Evolutionary conservation across 2,329 filamentous ascomycete species (phyloP), one percentile per base, ranked within the genome.

Genomic region (Diaporthe longicolla): DNA sequence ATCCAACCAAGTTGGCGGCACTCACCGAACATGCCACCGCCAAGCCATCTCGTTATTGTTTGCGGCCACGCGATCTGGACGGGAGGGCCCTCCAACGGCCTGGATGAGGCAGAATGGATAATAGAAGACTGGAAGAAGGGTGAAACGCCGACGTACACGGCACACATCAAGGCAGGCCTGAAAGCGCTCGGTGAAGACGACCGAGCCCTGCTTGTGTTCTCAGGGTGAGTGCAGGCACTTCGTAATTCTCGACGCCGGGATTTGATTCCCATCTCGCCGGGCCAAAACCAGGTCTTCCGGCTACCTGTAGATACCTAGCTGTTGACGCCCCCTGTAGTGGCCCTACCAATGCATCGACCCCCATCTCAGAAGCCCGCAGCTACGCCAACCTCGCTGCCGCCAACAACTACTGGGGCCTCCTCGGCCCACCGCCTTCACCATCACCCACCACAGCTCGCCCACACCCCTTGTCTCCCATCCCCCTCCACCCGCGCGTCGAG

Each of bases 51-150:
- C 15, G 90, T 97, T 69, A 84, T 97, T 63, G 93, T 97, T 68
- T 97, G 94, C 85, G 95, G 95, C 81, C 95, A 97, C 83, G 93
- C 91, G 37, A 94, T 96, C 73, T 97, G 93, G 87, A 83, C 87
- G 19, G 91, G 91, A 35, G 90, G 91, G 0, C 84, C 87, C 2
- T 82, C 83, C 1, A 82, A 82, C 1, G 91, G 91, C 45, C 76
- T 80, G 26, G 83, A 88, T 74, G 91, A 93, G 79, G 76, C 83
- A 8, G 91, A 93, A 80, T 94, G 92, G 92, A 86, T 95, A 40
- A 92, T 97, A 21, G 92, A 94, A 70, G 85, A 88, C 43, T 97
- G 97, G 79, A 95, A 98, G 80, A 86, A 84, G 26, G 92, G 93
- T 73, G 94, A 97, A 82, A 94, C 93, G 3, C 88, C 89, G 8